Conservation (phyloP, 768 basidiomycete species). For the Rhizopogon vinicolor region DNA sequence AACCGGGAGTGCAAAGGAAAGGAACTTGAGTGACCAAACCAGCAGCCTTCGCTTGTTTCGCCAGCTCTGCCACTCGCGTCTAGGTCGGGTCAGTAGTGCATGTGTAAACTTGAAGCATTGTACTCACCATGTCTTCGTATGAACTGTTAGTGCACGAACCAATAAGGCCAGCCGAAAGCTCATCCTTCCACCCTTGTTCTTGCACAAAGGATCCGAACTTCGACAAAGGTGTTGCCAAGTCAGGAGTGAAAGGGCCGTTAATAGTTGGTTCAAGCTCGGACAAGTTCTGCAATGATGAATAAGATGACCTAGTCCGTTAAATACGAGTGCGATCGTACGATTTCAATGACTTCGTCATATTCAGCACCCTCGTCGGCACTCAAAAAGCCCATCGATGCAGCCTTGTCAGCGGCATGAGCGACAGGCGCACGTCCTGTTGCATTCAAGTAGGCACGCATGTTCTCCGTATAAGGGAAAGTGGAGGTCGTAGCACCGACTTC, state of each 20-base stretch:
- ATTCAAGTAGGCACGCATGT: slow-evolving; percentile 85
- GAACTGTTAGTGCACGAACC: slow-evolving; percentile 99
- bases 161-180: slow-evolving; percentile 86
- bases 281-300: slow-evolving; percentile 53
- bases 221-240: slow-evolving; percentile 90
- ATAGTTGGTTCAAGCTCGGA: slow-evolving; percentile 88
- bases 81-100: slow-evolving; percentile 24
- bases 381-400: slow-evolving; percentile 74
- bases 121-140: slow-evolving; percentile 85
- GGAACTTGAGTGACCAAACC: slow-evolving; percentile 83
- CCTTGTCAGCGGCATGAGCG: slow-evolving; percentile 81
- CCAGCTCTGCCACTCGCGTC: slow-evolving; percentile 91
- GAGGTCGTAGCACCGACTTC: slow-evolving; percentile 99
- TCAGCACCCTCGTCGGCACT: slow-evolving; percentile 81
- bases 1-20: slow-evolving; percentile 86
- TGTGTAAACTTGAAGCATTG: background rate
- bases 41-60: slow-evolving; percentile 79
- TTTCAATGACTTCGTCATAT: slow-evolving; percentile 93
- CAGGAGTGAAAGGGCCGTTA: slow-evolving; percentile 98
- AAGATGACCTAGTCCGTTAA: background rate
- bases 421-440: slow-evolving; percentile 88
- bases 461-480: slow-evolving; percentile 90
- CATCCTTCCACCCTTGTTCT: slow-evolving; percentile 90
- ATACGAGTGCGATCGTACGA: slow-evolving; percentile 46
- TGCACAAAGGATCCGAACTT: slow-evolving; percentile 77